These are phyloP conservation scores for Hordeum pubiflorum DNA, from an alignment of 202 grass and related monocot genomes.

Conservation along the genomic window DNA sequence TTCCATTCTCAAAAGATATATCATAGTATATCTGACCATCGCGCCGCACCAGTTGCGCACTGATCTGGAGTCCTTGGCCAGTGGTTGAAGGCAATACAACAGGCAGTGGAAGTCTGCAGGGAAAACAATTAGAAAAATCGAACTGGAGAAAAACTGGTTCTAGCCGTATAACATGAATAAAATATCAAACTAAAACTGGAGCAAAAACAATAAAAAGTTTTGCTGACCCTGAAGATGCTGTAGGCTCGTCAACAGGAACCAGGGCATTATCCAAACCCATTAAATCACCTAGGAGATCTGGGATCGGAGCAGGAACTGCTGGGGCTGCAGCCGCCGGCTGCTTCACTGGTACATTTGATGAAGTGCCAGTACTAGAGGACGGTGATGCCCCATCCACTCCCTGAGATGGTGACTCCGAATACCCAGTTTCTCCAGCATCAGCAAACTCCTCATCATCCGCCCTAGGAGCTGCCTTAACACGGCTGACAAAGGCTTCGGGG, in stretches of 20 bases:
- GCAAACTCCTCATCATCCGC: conserved; percentile 82
- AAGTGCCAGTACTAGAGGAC: conserved; percentile 47
- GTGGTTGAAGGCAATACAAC: conserved; percentile 68
- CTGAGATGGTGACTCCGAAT: conserved; percentile 88
- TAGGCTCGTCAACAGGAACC: conserved; percentile 62
- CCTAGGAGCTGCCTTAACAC: conserved; percentile 66
- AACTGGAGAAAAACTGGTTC: conserved; percentile 14
- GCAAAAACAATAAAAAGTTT: not conserved
- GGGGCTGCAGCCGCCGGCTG: conserved; percentile 25
- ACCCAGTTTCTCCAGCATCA: conserved; percentile 60
- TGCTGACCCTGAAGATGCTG: conserved; percentile 54
- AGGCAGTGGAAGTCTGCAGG: conserved; percentile 65
- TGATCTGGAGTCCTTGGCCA: conserved; percentile 95
- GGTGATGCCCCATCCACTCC: conserved; percentile 66
- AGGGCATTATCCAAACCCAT: conserved; percentile 76
- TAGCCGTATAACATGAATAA: not conserved
- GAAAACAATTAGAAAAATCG: conserved; percentile 9
- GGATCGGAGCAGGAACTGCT: conserved; percentile 47
- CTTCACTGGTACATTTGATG: conserved; percentile 43
- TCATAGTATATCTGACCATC: conserved; percentile 93
- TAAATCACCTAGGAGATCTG: conserved; percentile 92
- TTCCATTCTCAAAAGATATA: conserved; percentile 77
- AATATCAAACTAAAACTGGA: not conserved
- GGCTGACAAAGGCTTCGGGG: conserved; percentile 84
- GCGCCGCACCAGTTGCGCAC: conserved; percentile 60